Evolutionary conservation across 208 protist species (phyloP), one percentile per base, ranked within the genome.

Genomic region (Trypanosomatidae sp.): DNA sequence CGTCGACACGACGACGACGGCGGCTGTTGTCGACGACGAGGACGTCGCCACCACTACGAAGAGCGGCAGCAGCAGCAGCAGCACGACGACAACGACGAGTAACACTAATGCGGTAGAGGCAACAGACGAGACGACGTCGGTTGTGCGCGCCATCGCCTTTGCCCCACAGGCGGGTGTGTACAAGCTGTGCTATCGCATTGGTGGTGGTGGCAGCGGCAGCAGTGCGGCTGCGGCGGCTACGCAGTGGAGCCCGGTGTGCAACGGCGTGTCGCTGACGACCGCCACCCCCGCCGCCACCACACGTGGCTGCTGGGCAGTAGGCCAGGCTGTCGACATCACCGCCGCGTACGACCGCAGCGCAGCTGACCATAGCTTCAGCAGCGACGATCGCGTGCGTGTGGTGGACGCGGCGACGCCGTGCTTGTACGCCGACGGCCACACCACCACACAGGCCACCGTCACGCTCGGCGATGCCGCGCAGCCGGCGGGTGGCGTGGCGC

Each of bases 121-220:
- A n/a, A n/a, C n/a, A n/a, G n/a, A n/a, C n/a, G n/a, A n/a, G 28
- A 22, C 44, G 0, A 43, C 51, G 15, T 21, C 24, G 23, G 38
- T 48, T 15, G 53, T 57, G 18, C 43, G 33, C 11, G 56, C 68
- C 4, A 61, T 89, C 39, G 62, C 63, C 49, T 91, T 87, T 50
- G 52, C 73, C 7, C 61, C 68, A 19, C 43, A 42, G 27, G 37
- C 50, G 1, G 78, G 78, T 5, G 53, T 37, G 25, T 90, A 73
- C 53, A 90, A 89, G 51, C 27, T 94, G 56, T 94, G 86, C 65
- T 91, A 94, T 56, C 80, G 75, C 54, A 67, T 89, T 35, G 70
- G 69, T 28, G 63, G 53, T 16, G 18, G 18, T 24, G 28, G 6
- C 2, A 47, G 11, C 28, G 28, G 23, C 42, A 43, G 47, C 19